Base-by-base conservation (phyloP, 2,329 filamentous ascomycete genomes). In the Pyricularia sp. region DNA sequence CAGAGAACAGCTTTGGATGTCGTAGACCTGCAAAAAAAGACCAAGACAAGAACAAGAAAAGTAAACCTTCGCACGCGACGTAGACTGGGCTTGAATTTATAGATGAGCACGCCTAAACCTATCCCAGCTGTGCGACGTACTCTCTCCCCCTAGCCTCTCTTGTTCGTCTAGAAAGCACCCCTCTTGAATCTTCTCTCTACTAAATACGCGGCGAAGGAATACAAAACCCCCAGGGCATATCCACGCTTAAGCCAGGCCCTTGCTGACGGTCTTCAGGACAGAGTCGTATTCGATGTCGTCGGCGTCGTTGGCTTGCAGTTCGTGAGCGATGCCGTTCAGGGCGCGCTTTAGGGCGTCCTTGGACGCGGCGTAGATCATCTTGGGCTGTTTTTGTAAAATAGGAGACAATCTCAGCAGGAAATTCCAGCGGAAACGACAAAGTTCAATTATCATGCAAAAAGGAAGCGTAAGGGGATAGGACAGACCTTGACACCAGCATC, bases 311-410 rank as follows among this genome's bases (percentile, higher is more conserved):
- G 91, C 92, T 84, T 95, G 92, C 75, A 94, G 85, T 79, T 94
- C 92, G 75, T 84, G 82, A 71, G 90, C 90, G 74, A 94, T 82
- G 72, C 91, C 92, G 77, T 87, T 91, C 72, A 95, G 86, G 67
- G 90, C 81, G 80, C 90, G 89, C 87, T 93, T 94, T 74, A 95
- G 86, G 70, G 91, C 90, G 76, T 94, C 91, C 84, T 94, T 95
- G 81, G 92, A 95, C 68, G 92, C 92, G 75, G 92, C 91, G 85
- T 94, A 95, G 80, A 93, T 86, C 92, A 95, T 95, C 86, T 93
- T 93, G 81, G 90, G 86, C 92, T 93, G 73, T 69, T 64, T 66
- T 50, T 20, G 14, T 23, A 33, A 33, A 42, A 25, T 12, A 31
- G 2, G 2, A 12, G 9, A 3, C 4, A 65, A 28, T 65, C 12